Base-by-base conservation (phyloP, 179 eudicot genomes). In the Spergularia azorica region DNA sequence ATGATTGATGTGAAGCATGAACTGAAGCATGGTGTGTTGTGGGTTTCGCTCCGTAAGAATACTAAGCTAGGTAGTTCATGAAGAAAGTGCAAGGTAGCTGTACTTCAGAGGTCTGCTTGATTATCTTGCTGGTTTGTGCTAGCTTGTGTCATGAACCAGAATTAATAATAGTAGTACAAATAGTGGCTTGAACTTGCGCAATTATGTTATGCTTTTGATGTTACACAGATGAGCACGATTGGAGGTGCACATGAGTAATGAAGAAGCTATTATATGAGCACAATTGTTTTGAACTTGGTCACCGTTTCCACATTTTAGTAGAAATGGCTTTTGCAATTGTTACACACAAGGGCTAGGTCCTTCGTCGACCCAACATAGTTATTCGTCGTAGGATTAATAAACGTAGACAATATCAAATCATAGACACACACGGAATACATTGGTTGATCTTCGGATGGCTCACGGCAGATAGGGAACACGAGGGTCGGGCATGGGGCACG, bases 1-100 rank as follows among this genome's bases (percentile, higher is more conserved):
- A 70, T 70, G n/a, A 38, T 9, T 52, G 46, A 18, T 70, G 60
- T 52, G 55, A 38, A 55, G 41, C 43, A 52, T 54, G 74, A 21
- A 55, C 21, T 70, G 20, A 70, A 32, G 74, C 20, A 70, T 55
- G 74, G 74, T 13, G 63, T 70, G 55, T 13, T 70, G 15, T 54
- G 74, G 63, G n/a, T 70, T 12, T 55, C 26, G 74, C 0, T 70
- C 48, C 67, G 67, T 3, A 26, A 5, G 13, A 46, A 13, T 3
- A 63, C 46, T 6, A 16, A 13, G 9, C 43, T n/a, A 32, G n/a
- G 43, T 17, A 63, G 46, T 17, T 32, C 67, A 12, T 17, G 43
- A 36, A 14, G 3, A 16, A 8, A 32, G 1, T 63, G 67, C 46
- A 36, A 13, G 41, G 12, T 63, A 1, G 43, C 41, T 15, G 0